Conservation (phyloP, 768 basidiomycete species). For the Kwoniella dendrophila region DNA sequence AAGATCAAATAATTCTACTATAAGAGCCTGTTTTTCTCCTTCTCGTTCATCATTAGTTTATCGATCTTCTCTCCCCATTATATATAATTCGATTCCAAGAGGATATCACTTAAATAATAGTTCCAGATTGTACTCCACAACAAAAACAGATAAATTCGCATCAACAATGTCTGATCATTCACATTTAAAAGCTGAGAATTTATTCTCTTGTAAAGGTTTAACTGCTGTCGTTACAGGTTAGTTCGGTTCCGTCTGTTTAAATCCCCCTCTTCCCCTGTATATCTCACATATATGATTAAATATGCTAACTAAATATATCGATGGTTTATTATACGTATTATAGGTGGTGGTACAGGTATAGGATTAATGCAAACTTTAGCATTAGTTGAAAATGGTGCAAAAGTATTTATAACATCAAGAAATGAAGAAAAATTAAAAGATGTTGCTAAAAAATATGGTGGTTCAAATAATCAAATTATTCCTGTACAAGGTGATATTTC, state of each 20-base stretch:
- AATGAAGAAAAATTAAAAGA: constrained; percentile 40
- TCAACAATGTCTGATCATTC: constrained; percentile 30
- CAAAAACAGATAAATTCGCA: too few species aligned
- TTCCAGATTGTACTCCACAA: too few species aligned
- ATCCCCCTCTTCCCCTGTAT: background rate
- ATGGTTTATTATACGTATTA: background rate
- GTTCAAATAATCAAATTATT: constrained; percentile 35
- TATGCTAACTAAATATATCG: background rate
- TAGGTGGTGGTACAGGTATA: constrained; percentile 38
- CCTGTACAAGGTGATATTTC: constrained; percentile 37
- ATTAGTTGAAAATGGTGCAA: constrained; percentile 41
- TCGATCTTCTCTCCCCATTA: too few species aligned
- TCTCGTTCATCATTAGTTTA: too few species aligned
- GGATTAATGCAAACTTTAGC: constrained; percentile 46
- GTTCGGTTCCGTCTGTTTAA: constrained; percentile 13
- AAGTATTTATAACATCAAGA: constrained; percentile 41
- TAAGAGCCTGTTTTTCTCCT: too few species aligned
- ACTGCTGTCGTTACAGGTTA: constrained; percentile 45
- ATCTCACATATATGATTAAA: too few species aligned
- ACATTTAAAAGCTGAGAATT: constrained; percentile 35
- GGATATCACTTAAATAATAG: too few species aligned
- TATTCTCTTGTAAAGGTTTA: constrained; percentile 42
- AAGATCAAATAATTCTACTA: too few species aligned
- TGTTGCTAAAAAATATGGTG: constrained; percentile 43
- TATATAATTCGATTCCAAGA: too few species aligned